Conservation (phyloP, 495 filamentous ascomycete genomes). For the Xylaria acuta region DNA sequence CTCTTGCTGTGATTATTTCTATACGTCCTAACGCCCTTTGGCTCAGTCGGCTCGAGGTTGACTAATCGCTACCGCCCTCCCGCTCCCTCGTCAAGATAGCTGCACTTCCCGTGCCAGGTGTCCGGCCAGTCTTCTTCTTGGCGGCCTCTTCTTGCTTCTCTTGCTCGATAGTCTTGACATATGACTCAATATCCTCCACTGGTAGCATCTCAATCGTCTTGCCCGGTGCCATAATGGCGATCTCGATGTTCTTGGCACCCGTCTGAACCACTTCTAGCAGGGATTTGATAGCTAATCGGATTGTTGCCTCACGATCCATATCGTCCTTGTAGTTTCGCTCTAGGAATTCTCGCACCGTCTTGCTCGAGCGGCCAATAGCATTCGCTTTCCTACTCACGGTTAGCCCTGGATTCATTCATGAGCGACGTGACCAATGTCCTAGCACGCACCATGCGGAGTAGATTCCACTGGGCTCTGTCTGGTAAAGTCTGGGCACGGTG, state of each 20-base stretch:
- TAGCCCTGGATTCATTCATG: not conserved
- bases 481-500: slow-evolving; percentile 84
- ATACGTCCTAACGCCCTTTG: slow-evolving; percentile 20
- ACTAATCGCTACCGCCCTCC: slow-evolving; percentile 52
- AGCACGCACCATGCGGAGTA: slow-evolving; percentile 89
- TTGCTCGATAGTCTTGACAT: slow-evolving; percentile 97
- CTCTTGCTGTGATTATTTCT: slow-evolving; percentile 33
- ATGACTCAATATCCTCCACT: slow-evolving; percentile 91
- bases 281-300: slow-evolving; percentile 96
- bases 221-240: slow-evolving; percentile 97
- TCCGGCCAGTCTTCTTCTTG: slow-evolving; percentile 89
- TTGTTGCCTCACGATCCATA: slow-evolving; percentile 95
- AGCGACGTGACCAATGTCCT: not conserved
- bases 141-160: slow-evolving; percentile 99
- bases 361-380: slow-evolving; percentile 96
- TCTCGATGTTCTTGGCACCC: slow-evolving; percentile 99
- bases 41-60: slow-evolving; percentile 1
- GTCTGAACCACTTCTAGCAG: slow-evolving; percentile 98
- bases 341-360: slow-evolving; percentile 97
- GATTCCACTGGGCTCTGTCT: slow-evolving; percentile 97
- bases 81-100: slow-evolving; percentile 76
- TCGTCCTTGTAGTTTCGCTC: slow-evolving; percentile 97
- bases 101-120: slow-evolving; percentile 75
- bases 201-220: slow-evolving; percentile 92
- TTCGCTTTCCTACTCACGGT: slow-evolving; percentile 85